Evolutionary conservation across 805 yeast species (phyloP).

Genomic region (Candida hispaniensis): DNA sequence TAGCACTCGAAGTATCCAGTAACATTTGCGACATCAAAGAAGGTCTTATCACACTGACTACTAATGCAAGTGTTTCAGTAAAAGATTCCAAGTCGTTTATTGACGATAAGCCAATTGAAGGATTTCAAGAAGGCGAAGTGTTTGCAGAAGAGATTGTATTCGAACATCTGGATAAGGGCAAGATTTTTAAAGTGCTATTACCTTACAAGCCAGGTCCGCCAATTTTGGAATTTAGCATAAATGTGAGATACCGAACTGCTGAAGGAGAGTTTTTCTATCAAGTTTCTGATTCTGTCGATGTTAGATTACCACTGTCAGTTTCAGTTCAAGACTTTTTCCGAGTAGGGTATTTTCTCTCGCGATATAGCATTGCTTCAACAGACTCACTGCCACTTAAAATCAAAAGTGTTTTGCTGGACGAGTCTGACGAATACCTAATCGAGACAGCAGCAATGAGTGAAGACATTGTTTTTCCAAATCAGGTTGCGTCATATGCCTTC

Average conservation of each 20-base stretch:
- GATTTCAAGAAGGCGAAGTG: conserved; percentile 16
- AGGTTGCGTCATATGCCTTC: conserved; percentile 54
- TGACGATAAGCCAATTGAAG: conserved; percentile 18
- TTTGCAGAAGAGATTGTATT: conserved; percentile 20
- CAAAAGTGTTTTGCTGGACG: conserved; percentile 43
- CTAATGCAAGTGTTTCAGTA: no score
- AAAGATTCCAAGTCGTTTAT: conserved; percentile 20
- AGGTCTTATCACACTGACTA: conserved; percentile 14
- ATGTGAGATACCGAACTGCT: conserved; percentile 23
- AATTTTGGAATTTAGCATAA: conserved; percentile 17
- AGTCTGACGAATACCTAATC: conserved; percentile 33
- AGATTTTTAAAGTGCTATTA: conserved; percentile 21
- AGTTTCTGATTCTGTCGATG: conserved; percentile 34
- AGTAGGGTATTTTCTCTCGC: conserved; percentile 45
- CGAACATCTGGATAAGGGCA: conserved; percentile 26
- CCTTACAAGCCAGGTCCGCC: conserved; percentile 12
- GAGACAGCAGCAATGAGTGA: conserved; percentile 25
- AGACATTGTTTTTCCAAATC: conserved; percentile 52
- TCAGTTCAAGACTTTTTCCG: conserved; percentile 74
- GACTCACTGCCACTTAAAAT: conserved; percentile 32
- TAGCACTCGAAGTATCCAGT: conserved; percentile 7
- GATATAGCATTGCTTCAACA: conserved; percentile 57
- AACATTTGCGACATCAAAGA: conserved; percentile 8
- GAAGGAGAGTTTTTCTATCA: conserved; percentile 19
- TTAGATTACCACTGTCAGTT: conserved; percentile 52